Conservation (phyloP, 2,329 filamentous ascomycete species). For the Xylariales sp. region DNA sequence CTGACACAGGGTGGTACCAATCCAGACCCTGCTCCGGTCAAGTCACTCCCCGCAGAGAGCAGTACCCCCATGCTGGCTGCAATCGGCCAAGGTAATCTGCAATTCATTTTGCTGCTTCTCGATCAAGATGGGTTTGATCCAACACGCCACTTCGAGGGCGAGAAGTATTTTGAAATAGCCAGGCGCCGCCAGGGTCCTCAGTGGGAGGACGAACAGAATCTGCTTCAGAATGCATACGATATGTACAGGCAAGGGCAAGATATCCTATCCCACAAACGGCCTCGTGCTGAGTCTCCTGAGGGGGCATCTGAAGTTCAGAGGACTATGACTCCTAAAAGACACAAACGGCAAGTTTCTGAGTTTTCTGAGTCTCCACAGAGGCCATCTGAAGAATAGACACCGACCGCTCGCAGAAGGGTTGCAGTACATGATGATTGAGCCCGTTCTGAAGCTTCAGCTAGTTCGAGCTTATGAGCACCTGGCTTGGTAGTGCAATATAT, state of each 20-base stretch:
- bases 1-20: constrained; percentile 63
- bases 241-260: constrained; percentile 52
- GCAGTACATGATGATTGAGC: no score
- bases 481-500: no score
- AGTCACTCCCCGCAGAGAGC: constrained; percentile 59
- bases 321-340: constrained; percentile 60
- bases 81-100: constrained; percentile 83
- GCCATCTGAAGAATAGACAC: no score
- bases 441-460: no score
- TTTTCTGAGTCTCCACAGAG: no score
- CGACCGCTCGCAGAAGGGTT: no score
- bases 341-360: constrained; percentile 56
- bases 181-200: constrained; percentile 77
- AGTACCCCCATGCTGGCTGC: constrained; percentile 92
- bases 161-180: constrained; percentile 85
- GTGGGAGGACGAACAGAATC: constrained; percentile 82
- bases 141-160: constrained; percentile 68
- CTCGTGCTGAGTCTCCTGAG: constrained; percentile 45
- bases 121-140: constrained; percentile 79
- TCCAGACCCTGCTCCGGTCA: constrained; percentile 64
- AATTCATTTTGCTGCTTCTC: constrained; percentile 76
- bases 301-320: constrained; percentile 55
- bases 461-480: no score
- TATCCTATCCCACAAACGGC: constrained; percentile 34
- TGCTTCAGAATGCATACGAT: constrained; percentile 74